Percentiles rank a stretch among this genome's conserved stretches.
phyloP scores from a whole-genome alignment of 306 rosid species.

The Gynostemma pentaphyllum region DNA sequence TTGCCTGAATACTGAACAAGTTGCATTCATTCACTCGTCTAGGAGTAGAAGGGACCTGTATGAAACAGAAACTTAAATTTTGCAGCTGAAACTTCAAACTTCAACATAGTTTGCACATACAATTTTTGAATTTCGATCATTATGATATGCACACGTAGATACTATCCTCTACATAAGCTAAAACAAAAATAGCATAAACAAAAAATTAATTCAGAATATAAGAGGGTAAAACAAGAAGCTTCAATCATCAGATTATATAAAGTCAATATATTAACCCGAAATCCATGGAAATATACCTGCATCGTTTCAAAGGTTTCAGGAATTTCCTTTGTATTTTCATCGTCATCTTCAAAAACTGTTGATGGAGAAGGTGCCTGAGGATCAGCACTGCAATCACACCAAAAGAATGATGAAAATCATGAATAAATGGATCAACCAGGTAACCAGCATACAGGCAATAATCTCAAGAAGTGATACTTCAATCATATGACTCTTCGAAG shows the following conservation, averaged over 20 bases:
- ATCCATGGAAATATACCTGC: slow-evolving; percentile 24
- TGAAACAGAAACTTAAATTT: slow-evolving; percentile 25
- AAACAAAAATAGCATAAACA: background rate
- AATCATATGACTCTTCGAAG: background rate
- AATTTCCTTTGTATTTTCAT: slow-evolving; percentile 39
- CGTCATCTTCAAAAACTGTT: slow-evolving; percentile 19
- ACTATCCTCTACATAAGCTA: background rate
- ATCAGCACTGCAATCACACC: slow-evolving; percentile 23
- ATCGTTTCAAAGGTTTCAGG: slow-evolving; percentile 22
- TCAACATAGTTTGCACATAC: slow-evolving; percentile 19
- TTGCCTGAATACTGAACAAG: slow-evolving; percentile 37
- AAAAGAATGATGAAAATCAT: slow-evolving; percentile 7
- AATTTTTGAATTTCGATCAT: slow-evolving; percentile 1
- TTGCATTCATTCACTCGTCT: slow-evolving; percentile 47
- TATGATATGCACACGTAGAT: background rate
- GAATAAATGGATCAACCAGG: slow-evolving; percentile 11
- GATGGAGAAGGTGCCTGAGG: slow-evolving; percentile 26
- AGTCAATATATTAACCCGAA: slow-evolving; percentile 24
- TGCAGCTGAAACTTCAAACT: slow-evolving; percentile 35
- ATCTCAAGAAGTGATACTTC: background rate
- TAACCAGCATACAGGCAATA: background rate
- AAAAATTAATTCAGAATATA: background rate
- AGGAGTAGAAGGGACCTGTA: slow-evolving; percentile 60
- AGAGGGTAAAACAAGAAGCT: slow-evolving; percentile 4
- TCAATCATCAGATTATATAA: slow-evolving; percentile 6